Evolutionary conservation across 2,329 filamentous ascomycete genomes (phyloP), one percentile per base, ranked within the genome.

Genomic region (Colletotrichum sp.): DNA sequence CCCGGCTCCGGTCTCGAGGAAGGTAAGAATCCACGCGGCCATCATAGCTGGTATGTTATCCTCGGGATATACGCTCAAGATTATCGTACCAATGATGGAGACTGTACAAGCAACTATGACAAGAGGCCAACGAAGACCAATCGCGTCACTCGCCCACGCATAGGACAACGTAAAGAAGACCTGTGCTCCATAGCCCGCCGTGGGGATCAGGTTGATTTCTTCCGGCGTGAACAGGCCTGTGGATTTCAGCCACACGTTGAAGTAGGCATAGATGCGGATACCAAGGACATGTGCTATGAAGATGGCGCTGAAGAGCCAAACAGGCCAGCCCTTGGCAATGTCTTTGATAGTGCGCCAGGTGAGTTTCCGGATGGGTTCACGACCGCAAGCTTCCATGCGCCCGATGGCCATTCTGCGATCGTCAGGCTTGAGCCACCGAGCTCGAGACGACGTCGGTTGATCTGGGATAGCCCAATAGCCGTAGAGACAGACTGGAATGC

Each of bases 61-160:
- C 64, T 82, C 81, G 1, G 83, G 84, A 78, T 82, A 85, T 2
- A 83, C 78, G 13, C 81, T 82, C 4, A 86, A 76, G 34, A 85
- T 84, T 63, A 83, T 79, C 52, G 82, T 84, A 0, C 84, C 83
- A 3, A 81, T 72, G 9, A 86, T 75, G 15, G 84, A 80, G 8
- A 85, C 62, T 9, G 85, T 81, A 1, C 86, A 89, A 2, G 87
- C 88, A 64, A 89, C 86, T 9, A 91, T 80, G 57, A 90, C 88
- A 1, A 90, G 84, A 2, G 90, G 91, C 89, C 89, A 91, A 13
- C 90, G 84, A 28, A 83, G 84, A 34, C 89, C 89, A 68, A 89
- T 81, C 7, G 84, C 86, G 81, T 88, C 91, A 13, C 85, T 91
- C 22, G 84, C 86, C 89, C 86, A 92, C 18, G 85, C 91, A 78